Conservation (phyloP, 441 rosid species). For the Bruguiera hainesii region DNA sequence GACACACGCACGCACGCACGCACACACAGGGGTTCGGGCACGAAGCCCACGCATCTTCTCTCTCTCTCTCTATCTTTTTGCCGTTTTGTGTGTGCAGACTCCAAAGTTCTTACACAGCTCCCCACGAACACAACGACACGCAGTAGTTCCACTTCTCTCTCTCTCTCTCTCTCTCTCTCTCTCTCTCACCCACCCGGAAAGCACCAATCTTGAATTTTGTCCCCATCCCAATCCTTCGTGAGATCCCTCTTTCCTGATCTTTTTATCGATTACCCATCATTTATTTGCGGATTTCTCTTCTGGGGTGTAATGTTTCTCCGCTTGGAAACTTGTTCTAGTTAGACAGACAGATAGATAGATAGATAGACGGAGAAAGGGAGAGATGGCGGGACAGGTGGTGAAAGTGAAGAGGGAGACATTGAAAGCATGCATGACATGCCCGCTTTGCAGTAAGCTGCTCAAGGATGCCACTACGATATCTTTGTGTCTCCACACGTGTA, state of each 20-base stretch:
- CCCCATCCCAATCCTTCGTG: not conserved
- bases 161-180: too few species aligned
- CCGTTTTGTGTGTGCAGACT: too few species aligned
- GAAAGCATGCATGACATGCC: conserved; percentile 69
- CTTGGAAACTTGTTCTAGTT: not conserved
- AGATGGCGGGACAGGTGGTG: conserved; percentile 37
- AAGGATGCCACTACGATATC: conserved; percentile 71
- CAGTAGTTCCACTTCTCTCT: too few species aligned
- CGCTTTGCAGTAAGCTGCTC: conserved; percentile 54
- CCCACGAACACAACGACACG: too few species aligned
- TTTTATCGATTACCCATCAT: conserved; percentile 12
- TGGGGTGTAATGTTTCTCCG: conserved; percentile 5
- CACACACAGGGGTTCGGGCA: too few species aligned
- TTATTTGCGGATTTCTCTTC: conserved; percentile 14
- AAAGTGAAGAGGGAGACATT: conserved; percentile 45
- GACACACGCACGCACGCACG: too few species aligned
- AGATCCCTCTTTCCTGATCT: conserved; percentile 14
- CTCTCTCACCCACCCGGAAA: too few species aligned
- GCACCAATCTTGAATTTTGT: too few species aligned
- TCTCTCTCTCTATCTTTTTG: too few species aligned
- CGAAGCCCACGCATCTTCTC: too few species aligned
- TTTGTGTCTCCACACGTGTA: conserved; percentile 72
- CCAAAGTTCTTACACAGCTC: too few species aligned
- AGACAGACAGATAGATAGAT: not conserved
- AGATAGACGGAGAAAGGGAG: not conserved